phyloP scores from a whole-genome alignment of 139 green algal species.

The Pseudopediastrum boryanum region DNA sequence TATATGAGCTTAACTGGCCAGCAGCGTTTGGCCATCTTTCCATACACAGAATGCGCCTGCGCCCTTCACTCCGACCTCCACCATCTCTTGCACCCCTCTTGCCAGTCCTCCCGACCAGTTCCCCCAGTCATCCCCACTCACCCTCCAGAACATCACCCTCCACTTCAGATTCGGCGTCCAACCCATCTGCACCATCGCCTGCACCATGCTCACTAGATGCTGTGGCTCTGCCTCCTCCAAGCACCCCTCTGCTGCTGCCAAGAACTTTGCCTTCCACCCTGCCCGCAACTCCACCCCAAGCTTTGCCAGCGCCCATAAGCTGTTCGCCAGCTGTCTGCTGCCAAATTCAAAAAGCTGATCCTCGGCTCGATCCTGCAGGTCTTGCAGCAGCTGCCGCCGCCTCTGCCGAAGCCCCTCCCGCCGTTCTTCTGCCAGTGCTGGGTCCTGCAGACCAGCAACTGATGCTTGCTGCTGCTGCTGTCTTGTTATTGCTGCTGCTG shows the following conservation, averaged over 20 bases:
- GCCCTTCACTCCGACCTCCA: not conserved
- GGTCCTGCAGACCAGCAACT: not conserved
- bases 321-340: conserved; percentile 51
- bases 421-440: not conserved
- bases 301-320: conserved; percentile 39
- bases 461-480: too few relatives aligned
- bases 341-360: conserved; percentile 17
- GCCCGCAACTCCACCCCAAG: conserved; percentile 3
- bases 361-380: not conserved
- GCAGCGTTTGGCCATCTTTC: too few relatives aligned
- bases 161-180: not conserved
- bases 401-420: not conserved
- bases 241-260: not conserved
- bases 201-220: conserved; percentile 13
- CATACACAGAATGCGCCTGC: too few relatives aligned
- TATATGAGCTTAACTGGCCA: too few relatives aligned
- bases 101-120: too few relatives aligned
- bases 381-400: not conserved
- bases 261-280: not conserved
- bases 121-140: too few relatives aligned
- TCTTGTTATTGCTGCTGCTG: too few relatives aligned
- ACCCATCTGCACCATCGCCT: conserved; percentile 15
- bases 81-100: not conserved
- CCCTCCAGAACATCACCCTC: too few relatives aligned
- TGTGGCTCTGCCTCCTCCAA: conserved; percentile 10